Percentiles rank a stretch among this genome's conserved stretches.
Conservation (phyloP, 805 yeast species). For the Sugiyamaella boreocaroliniensis region DNA sequence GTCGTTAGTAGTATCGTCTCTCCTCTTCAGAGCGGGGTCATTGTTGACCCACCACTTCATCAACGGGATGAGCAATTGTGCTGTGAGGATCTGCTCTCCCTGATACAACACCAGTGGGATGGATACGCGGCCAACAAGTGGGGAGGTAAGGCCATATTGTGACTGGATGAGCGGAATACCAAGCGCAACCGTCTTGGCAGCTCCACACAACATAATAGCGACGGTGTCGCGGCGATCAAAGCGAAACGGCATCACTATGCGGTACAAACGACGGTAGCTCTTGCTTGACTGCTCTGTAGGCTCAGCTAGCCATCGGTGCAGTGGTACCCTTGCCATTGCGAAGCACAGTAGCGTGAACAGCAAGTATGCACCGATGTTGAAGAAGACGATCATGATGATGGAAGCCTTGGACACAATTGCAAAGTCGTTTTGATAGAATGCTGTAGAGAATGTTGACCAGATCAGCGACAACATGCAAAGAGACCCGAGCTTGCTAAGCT, state of each 20-base stretch:
- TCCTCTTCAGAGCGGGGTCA: conserved; percentile 6
- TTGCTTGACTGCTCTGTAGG: conserved; percentile 44
- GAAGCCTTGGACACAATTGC: conserved; percentile 60
- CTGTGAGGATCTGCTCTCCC: conserved; percentile 78
- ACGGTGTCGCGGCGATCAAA: conserved; percentile 67
- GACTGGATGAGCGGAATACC: conserved; percentile 81
- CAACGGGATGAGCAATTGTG: conserved; percentile 59
- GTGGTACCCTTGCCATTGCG: conserved; percentile 53
- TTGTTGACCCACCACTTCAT: conserved; percentile 63
- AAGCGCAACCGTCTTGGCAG: conserved; percentile 88
- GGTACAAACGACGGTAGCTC: conserved; percentile 39
- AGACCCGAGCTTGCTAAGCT: conserved; percentile 66
- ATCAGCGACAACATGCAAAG: conserved; percentile 72
- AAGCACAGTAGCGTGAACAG: conserved; percentile 66
- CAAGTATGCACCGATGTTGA: conserved; percentile 73
- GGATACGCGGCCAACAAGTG: conserved; percentile 51
- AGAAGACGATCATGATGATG: conserved; percentile 70
- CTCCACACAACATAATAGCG: conserved; percentile 78
- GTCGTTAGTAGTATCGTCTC: neutral
- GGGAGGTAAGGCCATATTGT: conserved; percentile 61
- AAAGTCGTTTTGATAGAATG: conserved; percentile 78
- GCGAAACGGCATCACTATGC: conserved; percentile 55
- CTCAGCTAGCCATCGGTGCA: conserved; percentile 29
- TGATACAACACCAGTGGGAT: conserved; percentile 84
- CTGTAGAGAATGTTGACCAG: conserved; percentile 78